These are phyloP conservation scores for Venturia asperata DNA, from an alignment of 2,329 filamentous ascomycete species.

Conservation along the genomic window DNA sequence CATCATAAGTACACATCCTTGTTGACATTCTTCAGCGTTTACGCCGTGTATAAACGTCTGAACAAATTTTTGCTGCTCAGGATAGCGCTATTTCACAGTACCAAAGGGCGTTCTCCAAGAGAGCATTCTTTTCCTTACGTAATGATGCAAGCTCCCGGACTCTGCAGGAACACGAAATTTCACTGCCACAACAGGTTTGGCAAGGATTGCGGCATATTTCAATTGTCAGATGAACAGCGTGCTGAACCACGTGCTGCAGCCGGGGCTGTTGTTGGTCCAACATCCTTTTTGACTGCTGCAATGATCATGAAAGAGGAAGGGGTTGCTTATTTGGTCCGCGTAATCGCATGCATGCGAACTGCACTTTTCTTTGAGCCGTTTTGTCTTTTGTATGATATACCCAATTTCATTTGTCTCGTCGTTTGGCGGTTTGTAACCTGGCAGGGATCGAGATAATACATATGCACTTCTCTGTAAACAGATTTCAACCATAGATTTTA, in stretches of 20 bases:
- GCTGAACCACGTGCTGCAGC: background rate
- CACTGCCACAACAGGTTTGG: background rate
- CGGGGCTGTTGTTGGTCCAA: background rate
- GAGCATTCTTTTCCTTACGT: background rate
- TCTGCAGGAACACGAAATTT: background rate
- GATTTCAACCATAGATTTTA: background rate
- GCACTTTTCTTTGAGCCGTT: background rate
- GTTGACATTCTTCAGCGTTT: too few relatives aligned
- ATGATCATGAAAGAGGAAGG: background rate
- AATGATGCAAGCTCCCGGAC: background rate
- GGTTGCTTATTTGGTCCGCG: background rate
- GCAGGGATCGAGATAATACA: background rate
- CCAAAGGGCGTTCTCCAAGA: background rate
- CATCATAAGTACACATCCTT: background rate
- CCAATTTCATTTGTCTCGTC: conserved; percentile 1
- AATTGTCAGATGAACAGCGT: background rate
- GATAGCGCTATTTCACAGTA: background rate
- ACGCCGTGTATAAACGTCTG: background rate
- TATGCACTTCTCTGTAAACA: background rate
- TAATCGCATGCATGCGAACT: background rate
- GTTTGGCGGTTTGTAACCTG: background rate
- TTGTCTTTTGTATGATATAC: conserved; percentile 10
- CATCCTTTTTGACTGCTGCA: background rate
- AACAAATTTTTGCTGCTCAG: background rate
- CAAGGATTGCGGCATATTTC: background rate